Evolutionary conservation across 225 moss, liverwort and hornwort species (phyloP).

Genomic region (Bryoerythrophyllum caledonicum): DNA sequence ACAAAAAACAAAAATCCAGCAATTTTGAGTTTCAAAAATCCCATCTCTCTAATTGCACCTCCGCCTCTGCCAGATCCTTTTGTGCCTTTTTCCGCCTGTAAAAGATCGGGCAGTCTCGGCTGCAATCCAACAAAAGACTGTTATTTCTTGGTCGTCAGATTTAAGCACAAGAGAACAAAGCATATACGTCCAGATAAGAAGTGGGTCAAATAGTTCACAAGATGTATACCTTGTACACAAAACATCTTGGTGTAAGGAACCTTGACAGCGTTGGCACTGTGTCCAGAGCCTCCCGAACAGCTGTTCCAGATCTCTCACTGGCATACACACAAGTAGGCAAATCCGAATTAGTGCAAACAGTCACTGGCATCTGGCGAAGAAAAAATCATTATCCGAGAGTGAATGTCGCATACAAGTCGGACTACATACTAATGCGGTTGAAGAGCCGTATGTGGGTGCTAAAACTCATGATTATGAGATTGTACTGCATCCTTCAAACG

Average conservation of each 20-base stretch:
- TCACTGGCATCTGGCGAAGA: background rate
- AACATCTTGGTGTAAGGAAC: constrained; percentile 93
- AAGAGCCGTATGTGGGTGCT: background rate
- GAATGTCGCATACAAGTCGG: background rate
- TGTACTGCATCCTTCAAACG: background rate
- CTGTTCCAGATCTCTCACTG: constrained; percentile 92
- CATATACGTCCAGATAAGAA: background rate
- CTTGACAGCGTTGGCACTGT: constrained; percentile 98
- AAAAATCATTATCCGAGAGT: constrained; percentile 7
- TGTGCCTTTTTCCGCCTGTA: constrained; percentile 92
- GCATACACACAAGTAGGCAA: background rate
- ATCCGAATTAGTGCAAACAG: constrained; percentile 10
- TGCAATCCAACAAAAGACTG: constrained; percentile 35
- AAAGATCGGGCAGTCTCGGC: constrained; percentile 96
- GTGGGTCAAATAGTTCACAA: background rate
- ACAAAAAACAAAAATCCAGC: constrained; percentile 8
- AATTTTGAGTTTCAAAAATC: constrained; percentile 49
- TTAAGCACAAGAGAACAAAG: constrained; percentile 6
- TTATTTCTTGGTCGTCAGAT: constrained; percentile 10
- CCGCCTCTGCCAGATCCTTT: constrained; percentile 87
- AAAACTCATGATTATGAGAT: background rate
- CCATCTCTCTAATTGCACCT: constrained; percentile 91
- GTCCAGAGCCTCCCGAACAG: constrained; percentile 94
- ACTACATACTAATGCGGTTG: background rate
- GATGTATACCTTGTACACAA: constrained; percentile 74